Evolutionary conservation across 805 yeast species (phyloP).

Genomic region (Metschnikowia picachoensis): DNA sequence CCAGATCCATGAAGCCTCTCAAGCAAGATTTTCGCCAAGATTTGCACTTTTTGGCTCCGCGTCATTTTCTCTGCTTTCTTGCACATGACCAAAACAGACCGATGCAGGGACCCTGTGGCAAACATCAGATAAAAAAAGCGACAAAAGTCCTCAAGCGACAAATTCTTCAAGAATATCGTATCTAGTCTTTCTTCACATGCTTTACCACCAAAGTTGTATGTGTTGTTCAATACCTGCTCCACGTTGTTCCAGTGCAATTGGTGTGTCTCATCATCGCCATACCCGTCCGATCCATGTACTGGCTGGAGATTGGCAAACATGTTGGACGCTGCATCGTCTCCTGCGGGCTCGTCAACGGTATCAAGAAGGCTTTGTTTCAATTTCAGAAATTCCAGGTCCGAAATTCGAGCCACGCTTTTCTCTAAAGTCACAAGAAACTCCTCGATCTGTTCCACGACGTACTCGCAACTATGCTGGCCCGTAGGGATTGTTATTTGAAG

Average conservation of each 20-base stretch:
- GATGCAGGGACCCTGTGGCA: conserved; percentile 30
- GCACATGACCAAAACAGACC: conserved; percentile 32
- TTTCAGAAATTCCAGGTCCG: conserved; percentile 27
- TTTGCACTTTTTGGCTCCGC: neutral
- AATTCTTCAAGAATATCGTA: conserved; percentile 20
- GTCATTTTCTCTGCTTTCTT: conserved; percentile 10
- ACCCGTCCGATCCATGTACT: conserved; percentile 24
- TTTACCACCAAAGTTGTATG: conserved; percentile 37
- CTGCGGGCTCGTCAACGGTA: conserved; percentile 16
- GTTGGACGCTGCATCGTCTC: conserved; percentile 19
- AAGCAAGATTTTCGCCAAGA: neutral
- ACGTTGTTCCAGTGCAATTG: conserved; percentile 42
- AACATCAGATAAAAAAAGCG: conserved; percentile 32
- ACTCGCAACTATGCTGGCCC: conserved; percentile 37
- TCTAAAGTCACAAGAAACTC: conserved; percentile 45
- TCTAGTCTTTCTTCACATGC: conserved; percentile 35
- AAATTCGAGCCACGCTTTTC: conserved; percentile 22
- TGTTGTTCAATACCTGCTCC: conserved; percentile 47
- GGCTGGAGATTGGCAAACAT: conserved; percentile 25
- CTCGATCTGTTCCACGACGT: conserved; percentile 45
- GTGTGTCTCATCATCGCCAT: conserved; percentile 14
- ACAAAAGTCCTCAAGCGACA: conserved; percentile 33
- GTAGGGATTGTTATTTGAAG: conserved; percentile 57
- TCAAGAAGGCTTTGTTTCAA: neutral
- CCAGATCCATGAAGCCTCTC: conserved; percentile 1